Evolutionary conservation across 352 stramenopile genomes (phyloP).

Genomic region (Pseudoperonospora humuli): DNA sequence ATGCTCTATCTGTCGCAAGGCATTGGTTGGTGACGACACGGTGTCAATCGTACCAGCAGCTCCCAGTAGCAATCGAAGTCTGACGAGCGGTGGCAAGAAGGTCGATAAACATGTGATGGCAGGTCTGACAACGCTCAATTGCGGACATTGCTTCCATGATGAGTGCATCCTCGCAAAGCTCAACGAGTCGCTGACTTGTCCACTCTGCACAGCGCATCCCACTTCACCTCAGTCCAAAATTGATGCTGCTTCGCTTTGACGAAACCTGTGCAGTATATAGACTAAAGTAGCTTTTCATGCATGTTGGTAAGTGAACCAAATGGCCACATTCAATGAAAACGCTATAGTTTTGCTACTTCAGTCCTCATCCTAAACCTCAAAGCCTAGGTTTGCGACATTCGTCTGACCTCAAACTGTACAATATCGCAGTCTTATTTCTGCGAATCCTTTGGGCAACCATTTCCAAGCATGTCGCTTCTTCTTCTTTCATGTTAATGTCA

Average conservation of each 20-base stretch:
- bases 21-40: conserved; percentile 26
- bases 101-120: conserved; percentile 27
- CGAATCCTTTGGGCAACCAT: no score
- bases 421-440: no score
- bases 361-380: no score
- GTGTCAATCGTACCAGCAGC: conserved; percentile 33
- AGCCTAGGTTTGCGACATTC: no score
- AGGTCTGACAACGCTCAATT: conserved; percentile 67
- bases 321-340: no score
- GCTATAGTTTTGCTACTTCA: no score
- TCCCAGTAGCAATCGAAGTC: conserved; percentile 5
- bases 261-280: conserved; percentile 1
- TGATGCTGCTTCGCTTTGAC: conserved; percentile 6
- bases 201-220: conserved; percentile 35
- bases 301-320: no score
- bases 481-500: no score
- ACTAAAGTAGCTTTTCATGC: no score
- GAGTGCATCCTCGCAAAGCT: conserved; percentile 82
- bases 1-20: conserved; percentile 54
- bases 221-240: conserved; percentile 10
- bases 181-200: conserved; percentile 62
- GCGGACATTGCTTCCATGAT: conserved; percentile 80
- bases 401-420: no score
- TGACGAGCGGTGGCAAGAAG: conserved; percentile 16
- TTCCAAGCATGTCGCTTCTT: no score